Conservation (phyloP, 1,139 yeast genomes). For the Blastobotrys aristatus region DNA sequence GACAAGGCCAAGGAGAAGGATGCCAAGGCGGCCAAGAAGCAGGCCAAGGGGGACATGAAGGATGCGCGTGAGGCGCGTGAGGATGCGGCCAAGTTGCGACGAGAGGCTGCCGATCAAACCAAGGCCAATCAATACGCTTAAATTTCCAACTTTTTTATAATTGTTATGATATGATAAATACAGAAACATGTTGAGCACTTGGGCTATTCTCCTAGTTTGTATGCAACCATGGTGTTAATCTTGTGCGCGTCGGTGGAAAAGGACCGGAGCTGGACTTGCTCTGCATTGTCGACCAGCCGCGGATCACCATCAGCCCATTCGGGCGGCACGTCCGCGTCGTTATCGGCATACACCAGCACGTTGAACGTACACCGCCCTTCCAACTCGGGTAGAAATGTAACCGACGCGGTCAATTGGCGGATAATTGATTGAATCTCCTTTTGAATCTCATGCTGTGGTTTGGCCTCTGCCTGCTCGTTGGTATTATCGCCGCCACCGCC, state of each 20-base stretch:
- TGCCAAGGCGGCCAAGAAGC: background rate
- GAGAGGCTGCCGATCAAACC: no score
- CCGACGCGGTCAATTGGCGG: constrained; percentile 85
- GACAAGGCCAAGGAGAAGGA: background rate
- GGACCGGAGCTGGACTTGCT: constrained; percentile 62
- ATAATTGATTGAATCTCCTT: constrained; percentile 78
- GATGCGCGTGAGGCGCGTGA: no score
- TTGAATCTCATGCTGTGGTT: constrained; percentile 52
- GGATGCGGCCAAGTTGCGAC: no score
- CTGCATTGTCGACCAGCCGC: constrained; percentile 53
- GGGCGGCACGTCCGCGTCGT: constrained; percentile 62
- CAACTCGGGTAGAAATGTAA: constrained; percentile 75
- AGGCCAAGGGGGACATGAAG: no score
- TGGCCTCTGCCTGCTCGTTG: constrained; percentile 20
- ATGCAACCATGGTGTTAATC: constrained; percentile 74
- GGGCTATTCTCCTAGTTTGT: constrained; percentile 37
- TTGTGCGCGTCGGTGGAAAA: constrained; percentile 67
- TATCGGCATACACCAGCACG: constrained; percentile 79
- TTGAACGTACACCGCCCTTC: constrained; percentile 72
- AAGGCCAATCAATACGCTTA: no score
- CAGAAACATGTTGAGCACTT: no score
- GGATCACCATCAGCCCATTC: constrained; percentile 87
- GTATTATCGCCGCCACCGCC: constrained; percentile 14
- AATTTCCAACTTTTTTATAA: no score
- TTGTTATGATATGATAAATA: no score